Evolutionary conservation across 495 filamentous ascomycete genomes (phyloP), one percentile per base, ranked within the genome.

Genomic region (Neurospora intermedia): DNA sequence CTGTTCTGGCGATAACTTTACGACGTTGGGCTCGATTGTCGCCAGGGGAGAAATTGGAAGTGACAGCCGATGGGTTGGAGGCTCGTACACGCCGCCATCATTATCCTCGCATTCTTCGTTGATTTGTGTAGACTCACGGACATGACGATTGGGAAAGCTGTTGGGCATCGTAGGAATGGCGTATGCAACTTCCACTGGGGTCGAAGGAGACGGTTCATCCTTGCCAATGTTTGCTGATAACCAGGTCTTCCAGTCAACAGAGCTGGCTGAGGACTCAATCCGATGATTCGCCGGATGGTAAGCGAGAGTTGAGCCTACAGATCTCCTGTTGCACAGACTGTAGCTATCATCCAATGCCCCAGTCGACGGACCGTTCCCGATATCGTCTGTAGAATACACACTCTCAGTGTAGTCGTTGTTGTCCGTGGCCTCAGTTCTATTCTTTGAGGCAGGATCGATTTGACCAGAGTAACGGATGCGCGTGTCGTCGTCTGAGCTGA

Each of bases 41-140:
- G 73, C 69, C 16, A 79, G 38, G 6, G 78, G 78, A 5, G 76
- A 69, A 23, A 71, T 77, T 2, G 78, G 76, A 16, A 78, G 73
- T 9, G 72, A 73, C 6, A 72, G 76, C 23, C 69, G 75, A 43
- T 73, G 75, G 1, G 75, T 75, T n/a, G 75, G 71, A 13, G 73
- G 72, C 35, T 76, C 73, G 69, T 69, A 69, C 23, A 70, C 42
- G 16, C 72, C 54, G 2, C 69, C 54, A 4, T 54, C 43, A 8
- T 70, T 71, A 23, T 83, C 77, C 6, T 79, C 80, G 13, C 82
- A 80, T 13, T 91, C 87, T 40, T 83, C 85, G 39, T 85, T 77
- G 66, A 88, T 89, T 69, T 92, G 89, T 1, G 90, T 86, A 42
- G 81, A 72, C 79, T 93, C 91, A 16, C 89, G 83, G 70, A 89